Conservation (phyloP, 2,329 filamentous ascomycete genomes). For the Dothideomycetidae sp. region DNA sequence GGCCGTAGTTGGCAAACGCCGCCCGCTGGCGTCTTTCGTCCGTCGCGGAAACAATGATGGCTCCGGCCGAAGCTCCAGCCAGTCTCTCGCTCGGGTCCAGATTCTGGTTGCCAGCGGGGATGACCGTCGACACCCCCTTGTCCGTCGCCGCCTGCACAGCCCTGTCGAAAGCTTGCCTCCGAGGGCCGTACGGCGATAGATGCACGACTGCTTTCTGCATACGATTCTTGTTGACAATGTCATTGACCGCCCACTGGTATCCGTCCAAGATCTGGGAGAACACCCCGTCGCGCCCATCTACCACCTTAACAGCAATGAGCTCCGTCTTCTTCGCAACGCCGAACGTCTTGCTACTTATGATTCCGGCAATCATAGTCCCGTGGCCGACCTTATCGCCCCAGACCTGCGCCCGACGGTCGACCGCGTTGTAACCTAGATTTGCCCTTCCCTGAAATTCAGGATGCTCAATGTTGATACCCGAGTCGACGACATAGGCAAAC, state of each 20-base stretch:
- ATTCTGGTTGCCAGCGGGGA: conserved; percentile 32
- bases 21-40: conserved; percentile 27
- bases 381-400: conserved; percentile 31
- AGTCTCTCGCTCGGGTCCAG: background rate
- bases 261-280: conserved; percentile 35
- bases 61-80: conserved; percentile 22
- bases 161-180: conserved; percentile 17
- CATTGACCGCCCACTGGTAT: conserved; percentile 32
- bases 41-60: conserved; percentile 33
- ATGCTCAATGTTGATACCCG: conserved; percentile 32
- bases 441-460: conserved; percentile 24
- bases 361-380: conserved; percentile 35
- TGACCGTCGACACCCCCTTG: conserved; percentile 30
- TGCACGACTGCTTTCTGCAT: conserved; percentile 30
- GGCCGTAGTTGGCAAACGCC: conserved; percentile 34
- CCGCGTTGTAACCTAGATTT: conserved; percentile 23
- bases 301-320: conserved; percentile 38
- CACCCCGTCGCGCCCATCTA: conserved; percentile 33
- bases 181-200: conserved; percentile 24
- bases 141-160: conserved; percentile 26
- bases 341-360: conserved; percentile 30
- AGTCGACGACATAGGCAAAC: conserved; percentile 37
- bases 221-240: conserved; percentile 28
- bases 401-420: conserved; percentile 27
- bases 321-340: conserved; percentile 36